Percentiles rank a stretch among this genome's conserved stretches.
These are phyloP conservation scores for Russula ochroleuca DNA, from an alignment of 768 basidiomycete species.

Conservation along the genomic window DNA sequence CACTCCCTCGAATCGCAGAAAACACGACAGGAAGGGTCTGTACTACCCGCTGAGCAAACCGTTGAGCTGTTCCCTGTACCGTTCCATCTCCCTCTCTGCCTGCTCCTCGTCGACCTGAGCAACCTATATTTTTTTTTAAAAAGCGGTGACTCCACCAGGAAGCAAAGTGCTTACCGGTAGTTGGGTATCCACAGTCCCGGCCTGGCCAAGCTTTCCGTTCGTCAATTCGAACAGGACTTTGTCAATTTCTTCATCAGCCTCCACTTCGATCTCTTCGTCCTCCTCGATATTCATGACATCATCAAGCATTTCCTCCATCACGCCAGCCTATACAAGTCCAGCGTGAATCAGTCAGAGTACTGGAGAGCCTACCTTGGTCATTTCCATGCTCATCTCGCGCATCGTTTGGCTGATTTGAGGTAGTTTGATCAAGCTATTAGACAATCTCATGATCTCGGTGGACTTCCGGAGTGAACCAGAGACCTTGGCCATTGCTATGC, in stretches of 20 bases:
- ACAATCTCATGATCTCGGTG: constrained; percentile 97
- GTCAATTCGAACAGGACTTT: constrained; percentile 94
- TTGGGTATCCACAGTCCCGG: constrained; percentile 64
- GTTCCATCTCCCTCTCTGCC: constrained; percentile 83
- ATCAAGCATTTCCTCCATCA: constrained; percentile 97
- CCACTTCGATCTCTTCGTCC: constrained; percentile 92
- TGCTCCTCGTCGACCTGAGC: constrained; percentile 74
- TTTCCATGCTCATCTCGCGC: constrained; percentile 99
- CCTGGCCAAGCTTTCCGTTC: constrained; percentile 90
- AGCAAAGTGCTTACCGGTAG: constrained; percentile 58
- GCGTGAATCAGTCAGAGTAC: constrained; percentile 17
- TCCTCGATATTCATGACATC: constrained; percentile 89
- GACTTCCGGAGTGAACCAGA: constrained; percentile 98
- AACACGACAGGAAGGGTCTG: not conserved
- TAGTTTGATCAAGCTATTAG: constrained; percentile 86
- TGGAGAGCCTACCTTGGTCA: constrained; percentile 75
- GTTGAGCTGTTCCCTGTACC: constrained; percentile 84
- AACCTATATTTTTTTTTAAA: constrained; percentile 42
- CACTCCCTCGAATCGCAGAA: not conserved
- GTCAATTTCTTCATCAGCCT: constrained; percentile 96
- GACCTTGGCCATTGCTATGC: constrained; percentile 87
- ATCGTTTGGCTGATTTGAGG: constrained; percentile 91
- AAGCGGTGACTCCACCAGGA: not conserved
- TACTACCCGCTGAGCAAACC: constrained; percentile 66
- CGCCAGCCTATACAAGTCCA: constrained; percentile 67